Base-by-base conservation (phyloP, 306 rosid species). In the Fragaria nilgerrensis region DNA sequence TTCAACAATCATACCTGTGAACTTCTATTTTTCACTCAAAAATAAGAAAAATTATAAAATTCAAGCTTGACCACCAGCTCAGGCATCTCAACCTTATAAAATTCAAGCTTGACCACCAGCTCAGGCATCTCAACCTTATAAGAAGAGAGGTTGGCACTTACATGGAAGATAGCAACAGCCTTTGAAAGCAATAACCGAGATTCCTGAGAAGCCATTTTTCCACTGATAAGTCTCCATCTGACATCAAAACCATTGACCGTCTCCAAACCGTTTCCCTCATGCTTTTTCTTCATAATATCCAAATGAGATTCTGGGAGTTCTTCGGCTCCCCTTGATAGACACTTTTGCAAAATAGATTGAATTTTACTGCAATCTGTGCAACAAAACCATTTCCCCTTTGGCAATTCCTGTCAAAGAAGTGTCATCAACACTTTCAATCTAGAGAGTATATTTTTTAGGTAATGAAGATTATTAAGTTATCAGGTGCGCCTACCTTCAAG, bases 321-420 rank as follows among this genome's bases (percentile, higher is more conserved):
- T 82, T 95, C 97, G 70, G 88, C 86, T 76, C 84, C 96, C 80
- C 84, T 76, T 62, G 82, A 77, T 63, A 95, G 87, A 71, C 91
- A 85, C 82, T 88, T 88, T 85, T 85, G 90, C 84, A 95, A 79
- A 82, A 86, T 85, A 75, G 92, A 79, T 79, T 92, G 93, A 87
- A 95, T 92, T 82, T 81, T 91, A 72, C 78, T 79, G 89, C 99
- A 95, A 43, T 88, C 97, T 37, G 49, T 49, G 85, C 97, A 85
- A 89, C 99, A 95, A 83, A 95, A 87, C 99, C 99, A 95, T 83
- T 90, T 87, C 81, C 97, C 97, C 81, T 84, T 86, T 15, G 99
- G 99, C 84, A 95, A 82, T 80, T 95, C 99, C 99, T 95, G 91
- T 86, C 63, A 77, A 32, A 74, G 36, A 73, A 74, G 45, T 53